Evolutionary conservation across 352 stramenopile species (phyloP).

Genomic region (Globisporangium viniferum): DNA sequence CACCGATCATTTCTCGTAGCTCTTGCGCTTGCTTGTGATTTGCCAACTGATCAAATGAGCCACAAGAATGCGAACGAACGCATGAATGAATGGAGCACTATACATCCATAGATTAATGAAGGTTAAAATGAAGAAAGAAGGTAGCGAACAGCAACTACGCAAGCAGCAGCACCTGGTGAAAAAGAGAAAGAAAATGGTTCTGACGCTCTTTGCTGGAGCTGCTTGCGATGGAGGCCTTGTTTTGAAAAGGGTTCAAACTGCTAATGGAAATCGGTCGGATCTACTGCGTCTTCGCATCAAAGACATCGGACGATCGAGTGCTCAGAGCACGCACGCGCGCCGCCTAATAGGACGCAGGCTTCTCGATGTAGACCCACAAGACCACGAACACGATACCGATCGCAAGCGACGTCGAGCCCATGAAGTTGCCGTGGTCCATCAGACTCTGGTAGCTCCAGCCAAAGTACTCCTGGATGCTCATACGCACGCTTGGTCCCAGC

Average conservation of each 20-base stretch:
- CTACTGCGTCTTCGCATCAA: not conserved
- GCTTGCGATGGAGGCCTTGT: not conserved
- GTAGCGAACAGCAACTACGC: not conserved
- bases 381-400: conserved; percentile 82
- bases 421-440: conserved; percentile 87
- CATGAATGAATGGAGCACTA: conserved; percentile 13
- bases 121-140: conserved; percentile 17
- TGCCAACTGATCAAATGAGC: not conserved
- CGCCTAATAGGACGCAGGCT: conserved; percentile 31
- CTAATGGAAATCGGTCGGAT: not conserved
- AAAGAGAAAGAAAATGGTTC: too few relatives aligned
- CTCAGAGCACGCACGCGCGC: not conserved
- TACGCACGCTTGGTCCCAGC: conserved; percentile 72
- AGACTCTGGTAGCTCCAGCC: conserved; percentile 87
- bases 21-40: not conserved
- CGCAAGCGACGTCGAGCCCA: conserved; percentile 76
- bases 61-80: not conserved
- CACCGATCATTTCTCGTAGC: not conserved
- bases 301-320: not conserved
- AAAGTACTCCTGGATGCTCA: conserved; percentile 88
- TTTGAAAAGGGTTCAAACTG: conserved; percentile 5
- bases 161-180: not conserved
- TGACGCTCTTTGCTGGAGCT: too few relatives aligned
- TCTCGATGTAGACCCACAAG: conserved; percentile 81
- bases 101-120: conserved; percentile 21